A percentile compares a stretch with the other conserved stretches of the same genome.
Evolutionary conservation across 2,329 filamentous ascomycete genomes (phyloP).

Genomic region (Pseudogymnoascus sp.): DNA sequence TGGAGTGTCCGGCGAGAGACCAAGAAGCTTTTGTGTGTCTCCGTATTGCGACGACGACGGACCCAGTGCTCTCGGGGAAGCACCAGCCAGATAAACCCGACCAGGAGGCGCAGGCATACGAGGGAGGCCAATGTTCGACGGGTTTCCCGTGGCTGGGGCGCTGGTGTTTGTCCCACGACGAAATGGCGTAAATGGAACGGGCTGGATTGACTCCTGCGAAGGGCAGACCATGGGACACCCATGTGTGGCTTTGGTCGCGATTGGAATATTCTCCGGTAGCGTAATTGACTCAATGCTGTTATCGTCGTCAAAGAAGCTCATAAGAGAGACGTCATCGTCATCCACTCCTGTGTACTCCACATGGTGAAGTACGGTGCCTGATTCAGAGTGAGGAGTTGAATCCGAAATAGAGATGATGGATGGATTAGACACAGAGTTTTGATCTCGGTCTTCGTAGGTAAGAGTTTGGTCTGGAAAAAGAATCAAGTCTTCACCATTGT

Average conservation of each 20-base stretch:
- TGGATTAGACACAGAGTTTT: neutral
- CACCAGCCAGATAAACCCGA: conserved; percentile 2
- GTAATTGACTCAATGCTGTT: neutral
- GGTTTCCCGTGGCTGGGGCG: conserved; percentile 7
- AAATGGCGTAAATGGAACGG: conserved; percentile 11
- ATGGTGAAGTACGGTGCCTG: neutral
- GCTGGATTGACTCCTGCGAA: neutral
- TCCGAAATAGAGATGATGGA: neutral
- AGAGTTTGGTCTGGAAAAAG: neutral
- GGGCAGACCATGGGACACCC: neutral
- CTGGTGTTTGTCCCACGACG: conserved; percentile 9
- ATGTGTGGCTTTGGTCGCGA: neutral
- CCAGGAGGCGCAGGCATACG: conserved; percentile 11
- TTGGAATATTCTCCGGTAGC: neutral
- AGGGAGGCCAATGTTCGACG: conserved; percentile 10
- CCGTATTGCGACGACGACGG: conserved; percentile 16
- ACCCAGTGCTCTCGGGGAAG: conserved; percentile 8
- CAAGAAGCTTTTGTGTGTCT: conserved; percentile 17
- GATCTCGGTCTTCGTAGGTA: neutral
- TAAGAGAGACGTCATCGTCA: neutral
- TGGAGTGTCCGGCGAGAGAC: conserved; percentile 8
- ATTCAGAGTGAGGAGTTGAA: neutral
- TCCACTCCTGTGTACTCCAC: neutral
- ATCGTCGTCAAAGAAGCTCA: neutral
- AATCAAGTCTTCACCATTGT: conserved; percentile 1